These are phyloP conservation scores for Aspergillus hortae DNA, from an alignment of 2,329 filamentous ascomycete genomes.

Conservation along the genomic window DNA sequence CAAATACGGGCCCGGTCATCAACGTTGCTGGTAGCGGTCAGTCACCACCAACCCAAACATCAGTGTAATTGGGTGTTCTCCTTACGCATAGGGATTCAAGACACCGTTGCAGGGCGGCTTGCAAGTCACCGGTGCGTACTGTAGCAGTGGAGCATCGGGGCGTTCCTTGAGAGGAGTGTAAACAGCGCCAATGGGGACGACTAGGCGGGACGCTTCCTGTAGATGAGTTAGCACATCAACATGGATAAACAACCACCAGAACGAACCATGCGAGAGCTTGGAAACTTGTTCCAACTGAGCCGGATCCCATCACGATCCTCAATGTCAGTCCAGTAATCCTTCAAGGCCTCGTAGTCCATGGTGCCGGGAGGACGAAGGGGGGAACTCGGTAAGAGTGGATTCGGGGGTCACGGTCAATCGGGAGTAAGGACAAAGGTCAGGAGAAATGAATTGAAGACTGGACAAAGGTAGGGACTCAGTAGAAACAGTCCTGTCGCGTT, in stretches of 20 bases:
- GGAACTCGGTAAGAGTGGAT: conserved; percentile 22
- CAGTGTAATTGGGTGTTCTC: conserved; percentile 7
- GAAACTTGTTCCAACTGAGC: conserved; percentile 98
- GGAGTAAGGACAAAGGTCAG: conserved; percentile 14
- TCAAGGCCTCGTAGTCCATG: conserved; percentile 91
- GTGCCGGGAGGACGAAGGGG: conserved; percentile 23
- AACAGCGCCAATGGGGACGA: conserved; percentile 91
- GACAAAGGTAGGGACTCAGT: conserved; percentile 15
- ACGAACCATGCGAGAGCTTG: conserved; percentile 90
- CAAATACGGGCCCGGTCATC: conserved; percentile 64
- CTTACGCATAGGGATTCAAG: conserved; percentile 93
- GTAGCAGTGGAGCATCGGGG: conserved; percentile 76
- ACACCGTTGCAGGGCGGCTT: conserved; percentile 94
- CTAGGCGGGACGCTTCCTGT: conserved; percentile 87
- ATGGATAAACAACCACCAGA: conserved; percentile 8
- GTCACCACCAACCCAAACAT: conserved; percentile 13
- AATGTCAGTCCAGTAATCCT: conserved; percentile 94
- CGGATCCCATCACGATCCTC: conserved; percentile 95
- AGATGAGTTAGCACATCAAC: conserved; percentile 27
- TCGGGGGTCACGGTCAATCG: conserved; percentile 17
- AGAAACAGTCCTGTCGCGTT: conserved; percentile 26
- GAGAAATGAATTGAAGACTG: conserved; percentile 16
- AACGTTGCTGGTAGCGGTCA: conserved; percentile 50
- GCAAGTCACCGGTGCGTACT: conserved; percentile 96
- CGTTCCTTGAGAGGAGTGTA: conserved; percentile 97